Conservation (phyloP, 352 stramenopile genomes). For the Peronospora farinosa region DNA sequence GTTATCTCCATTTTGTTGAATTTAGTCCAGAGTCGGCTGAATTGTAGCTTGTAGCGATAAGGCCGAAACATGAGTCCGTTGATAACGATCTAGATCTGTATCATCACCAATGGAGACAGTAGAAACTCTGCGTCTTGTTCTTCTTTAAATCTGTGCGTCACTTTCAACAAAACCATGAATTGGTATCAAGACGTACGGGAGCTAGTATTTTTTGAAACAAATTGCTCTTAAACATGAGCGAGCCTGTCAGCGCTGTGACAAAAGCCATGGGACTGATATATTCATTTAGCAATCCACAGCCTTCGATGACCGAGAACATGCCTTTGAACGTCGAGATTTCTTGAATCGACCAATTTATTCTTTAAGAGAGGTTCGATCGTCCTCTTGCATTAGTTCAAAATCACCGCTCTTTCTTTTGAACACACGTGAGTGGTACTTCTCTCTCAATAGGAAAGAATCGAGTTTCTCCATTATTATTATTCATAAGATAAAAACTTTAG, state of each 20-base stretch:
- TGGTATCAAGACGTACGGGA: conserved; percentile 71
- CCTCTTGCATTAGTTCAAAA: conserved; percentile 79
- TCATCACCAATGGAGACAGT: conserved; percentile 70
- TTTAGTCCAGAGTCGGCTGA: conserved; percentile 18
- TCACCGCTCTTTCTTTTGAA: conserved; percentile 60
- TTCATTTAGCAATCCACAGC: conserved; percentile 68
- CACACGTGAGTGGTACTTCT: conserved; percentile 68
- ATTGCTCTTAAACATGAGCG: conserved; percentile 82
- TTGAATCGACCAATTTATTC: conserved; percentile 84
- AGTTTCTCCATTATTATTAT: conserved; percentile 74
- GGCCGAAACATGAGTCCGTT: conserved; percentile 76
- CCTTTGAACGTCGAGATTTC: conserved; percentile 81
- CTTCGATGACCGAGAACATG: conserved; percentile 76
- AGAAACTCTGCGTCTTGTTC: conserved; percentile 40
- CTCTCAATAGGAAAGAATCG: conserved; percentile 51
- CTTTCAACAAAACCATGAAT: conserved; percentile 51
- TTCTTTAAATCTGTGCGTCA: conserved; percentile 46
- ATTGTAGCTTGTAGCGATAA: conserved; percentile 54
- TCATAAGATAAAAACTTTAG: too few relatives aligned
- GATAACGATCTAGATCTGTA: conserved; percentile 82
- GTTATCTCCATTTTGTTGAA: conserved; percentile 5
- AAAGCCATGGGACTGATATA: conserved; percentile 82
- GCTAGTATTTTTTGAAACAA: conserved; percentile 80
- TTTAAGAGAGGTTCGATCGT: conserved; percentile 86
- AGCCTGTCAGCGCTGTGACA: conserved; percentile 62